These are phyloP conservation scores for Plantago elongata DNA, from an alignment of 257 asterid genomes.

Conservation along the genomic window DNA sequence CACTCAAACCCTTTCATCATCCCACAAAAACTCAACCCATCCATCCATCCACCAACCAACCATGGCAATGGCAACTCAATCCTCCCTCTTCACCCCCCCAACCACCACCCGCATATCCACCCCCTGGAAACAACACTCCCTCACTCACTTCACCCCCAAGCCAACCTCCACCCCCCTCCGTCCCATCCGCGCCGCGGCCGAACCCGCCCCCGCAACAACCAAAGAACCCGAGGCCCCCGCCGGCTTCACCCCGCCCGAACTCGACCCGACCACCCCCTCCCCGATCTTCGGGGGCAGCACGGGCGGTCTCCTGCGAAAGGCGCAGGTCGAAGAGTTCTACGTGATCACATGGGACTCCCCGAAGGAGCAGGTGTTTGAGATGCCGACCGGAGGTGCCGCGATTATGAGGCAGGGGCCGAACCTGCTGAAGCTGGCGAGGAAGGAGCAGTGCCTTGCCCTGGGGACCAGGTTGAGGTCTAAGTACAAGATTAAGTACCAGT, in stretches of 20 bases:
- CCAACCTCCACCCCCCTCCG: conserved; percentile 30
- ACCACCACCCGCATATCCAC: conserved; percentile 40
- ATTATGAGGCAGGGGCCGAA: conserved; percentile 90
- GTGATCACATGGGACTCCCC: conserved; percentile 96
- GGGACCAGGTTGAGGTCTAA: conserved; percentile 83
- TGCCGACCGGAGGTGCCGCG: conserved; percentile 99
- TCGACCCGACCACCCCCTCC: conserved; percentile 91
- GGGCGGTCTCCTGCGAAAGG: conserved; percentile 84
- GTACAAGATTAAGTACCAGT: conserved; percentile 83
- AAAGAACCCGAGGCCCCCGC: conserved; percentile 51
- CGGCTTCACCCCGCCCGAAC: conserved; percentile 83
- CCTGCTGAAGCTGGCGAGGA: conserved; percentile 72
- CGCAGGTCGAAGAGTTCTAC: conserved; percentile 90
- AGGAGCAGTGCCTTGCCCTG: conserved; percentile 88
- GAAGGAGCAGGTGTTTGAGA: conserved; percentile 90
- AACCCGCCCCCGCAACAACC: neutral
- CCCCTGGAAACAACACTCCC: conserved; percentile 51
- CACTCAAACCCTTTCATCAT: neutral
- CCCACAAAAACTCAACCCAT: neutral
- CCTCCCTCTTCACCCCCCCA: conserved; percentile 76
- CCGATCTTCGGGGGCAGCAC: conserved; percentile 98
- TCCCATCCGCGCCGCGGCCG: conserved; percentile 47
- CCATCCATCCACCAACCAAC: neutral
- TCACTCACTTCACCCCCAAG: conserved; percentile 41
- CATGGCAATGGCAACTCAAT: conserved; percentile 86